Base-by-base conservation (phyloP, 768 basidiomycete genomes). In the Suillus ampliporus region DNA sequence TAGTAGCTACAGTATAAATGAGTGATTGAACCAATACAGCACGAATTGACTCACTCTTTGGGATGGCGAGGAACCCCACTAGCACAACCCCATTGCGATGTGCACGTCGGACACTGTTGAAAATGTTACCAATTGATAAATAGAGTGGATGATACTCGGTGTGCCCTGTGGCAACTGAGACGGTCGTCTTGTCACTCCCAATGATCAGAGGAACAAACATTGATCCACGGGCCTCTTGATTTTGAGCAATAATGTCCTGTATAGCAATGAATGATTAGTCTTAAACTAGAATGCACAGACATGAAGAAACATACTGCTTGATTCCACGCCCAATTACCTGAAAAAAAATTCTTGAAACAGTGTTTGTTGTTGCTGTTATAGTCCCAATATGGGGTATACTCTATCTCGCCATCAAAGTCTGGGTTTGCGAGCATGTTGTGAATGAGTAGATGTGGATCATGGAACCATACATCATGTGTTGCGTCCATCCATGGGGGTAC, bases 401-500 rank as follows among this genome's bases (percentile, higher is more conserved):
- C 68, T 14, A 71, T 67, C 35, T 67, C 64, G 14, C 61, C 44
- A 1, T 44, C 54, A 28, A 71, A 72, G 40, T 69, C 69, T 6
- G 69, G 70, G 51, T 72, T 76, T 1, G 54, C 44, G 1, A 75
- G 66, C 54, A 69, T 63, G 21, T 68, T 66, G 3, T 65, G 64
- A 14, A 67, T 58, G n/a, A 72, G 65, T 0, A 56, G 50, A 19
- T 59, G 60, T 0, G 69, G 68, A 60, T 69, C 63, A 4, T 69
- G 66, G 58, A 64, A 76, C 71, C 72, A 75, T 21, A 77, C 68
- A 38, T 73, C 67, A 52, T 66, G 75, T 3, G 57, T 63, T n/a
- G 68, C 54, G 0, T 53, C 46, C 69, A 73, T 77, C 76, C 75
- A 77, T 8, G 58, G 34, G 1, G 72, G 71, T 11, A 51, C 44